Base-by-base conservation (phyloP, 108 stramenopile genomes). In the Pinguiococcus pyrenoidosus region DNA sequence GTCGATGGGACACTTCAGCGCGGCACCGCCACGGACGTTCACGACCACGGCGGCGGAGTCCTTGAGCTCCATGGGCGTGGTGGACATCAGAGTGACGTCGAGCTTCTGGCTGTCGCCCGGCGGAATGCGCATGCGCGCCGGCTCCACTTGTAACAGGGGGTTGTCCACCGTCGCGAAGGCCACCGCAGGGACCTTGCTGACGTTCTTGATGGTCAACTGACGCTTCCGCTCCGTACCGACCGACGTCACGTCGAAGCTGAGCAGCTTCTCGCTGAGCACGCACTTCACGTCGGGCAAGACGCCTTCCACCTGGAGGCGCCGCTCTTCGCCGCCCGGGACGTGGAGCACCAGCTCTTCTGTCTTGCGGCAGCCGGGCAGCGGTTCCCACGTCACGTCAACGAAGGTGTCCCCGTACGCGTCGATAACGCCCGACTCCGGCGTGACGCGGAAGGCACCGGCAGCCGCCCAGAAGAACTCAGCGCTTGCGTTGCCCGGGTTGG, bases 401-500 rank as follows among this genome's bases (percentile, higher is more conserved):
- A 41, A 49, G 4, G 50, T 37, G 14, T 44, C 25, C 9, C 54
- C 32, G 21, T 20, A 60, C 1, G 68, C 42, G 26, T 16, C 21
- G 5, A 69, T 50, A 4, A 25, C 30, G 44, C 57, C 62, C 18
- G 10, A 25, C 44, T 52, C 51, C 24, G 60, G 56, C 29, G 17
- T 24, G 27, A 48, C 13, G 35, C 27, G n/a, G 50, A 57, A 64
- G 35, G 68, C 56, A 4, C 48, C 4, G 7, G n/a, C 32, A 9
- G 14, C 6, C 0, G 33, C 35, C 70, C 70, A 71, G 16, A 37
- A 4, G 37, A 46, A 71, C 43, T 62, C 44, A 14, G 59, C 70
- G 14, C 37, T 10, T 3, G 68, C 54, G 32, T 69, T 63, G 30
- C 68, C 68, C 2, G 69, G 63, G 64, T 71, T 71, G 9, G 29